phyloP scores from a whole-genome alignment of 1,139 yeast genomes.

The Arxiozyma telluris region DNA sequence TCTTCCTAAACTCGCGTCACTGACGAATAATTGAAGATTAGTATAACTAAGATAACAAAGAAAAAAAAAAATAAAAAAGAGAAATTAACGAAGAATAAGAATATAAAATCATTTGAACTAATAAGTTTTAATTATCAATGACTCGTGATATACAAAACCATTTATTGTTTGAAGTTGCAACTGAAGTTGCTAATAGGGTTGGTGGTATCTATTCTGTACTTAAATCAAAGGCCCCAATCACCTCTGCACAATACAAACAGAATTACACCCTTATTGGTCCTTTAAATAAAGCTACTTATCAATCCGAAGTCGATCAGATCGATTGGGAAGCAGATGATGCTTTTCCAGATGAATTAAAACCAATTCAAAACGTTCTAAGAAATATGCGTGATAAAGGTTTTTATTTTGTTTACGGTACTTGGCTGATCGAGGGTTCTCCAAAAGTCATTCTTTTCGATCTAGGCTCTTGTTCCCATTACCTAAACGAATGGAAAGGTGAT shows the following conservation, averaged over 20 bases:
- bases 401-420: constrained; percentile 78
- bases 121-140: constrained; percentile 29
- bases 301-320: constrained; percentile 87
- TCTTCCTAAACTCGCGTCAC: too few relatives aligned
- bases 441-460: constrained; percentile 82
- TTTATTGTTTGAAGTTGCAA: constrained; percentile 85
- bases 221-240: constrained; percentile 93
- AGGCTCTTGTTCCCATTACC: constrained; percentile 53
- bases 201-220: constrained; percentile 97
- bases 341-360: constrained; percentile 28
- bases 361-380: constrained; percentile 36
- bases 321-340: constrained; percentile 55
- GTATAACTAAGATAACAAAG: too few relatives aligned
- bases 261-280: constrained; percentile 87
- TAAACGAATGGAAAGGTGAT: constrained; percentile 92
- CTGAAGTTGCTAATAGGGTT: constrained; percentile 95
- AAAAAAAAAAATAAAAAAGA: too few relatives aligned
- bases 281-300: constrained; percentile 69
- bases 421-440: constrained; percentile 98
- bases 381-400: constrained; percentile 71
- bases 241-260: constrained; percentile 86
- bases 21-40: too few relatives aligned
- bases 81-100: too few relatives aligned
- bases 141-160: constrained; percentile 74
- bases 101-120: neutral